A percentile compares a stretch with the other conserved stretches of the same genome.
These are phyloP conservation scores for Lentinula boryana DNA, from an alignment of 768 basidiomycete species.

Conservation along the genomic window DNA sequence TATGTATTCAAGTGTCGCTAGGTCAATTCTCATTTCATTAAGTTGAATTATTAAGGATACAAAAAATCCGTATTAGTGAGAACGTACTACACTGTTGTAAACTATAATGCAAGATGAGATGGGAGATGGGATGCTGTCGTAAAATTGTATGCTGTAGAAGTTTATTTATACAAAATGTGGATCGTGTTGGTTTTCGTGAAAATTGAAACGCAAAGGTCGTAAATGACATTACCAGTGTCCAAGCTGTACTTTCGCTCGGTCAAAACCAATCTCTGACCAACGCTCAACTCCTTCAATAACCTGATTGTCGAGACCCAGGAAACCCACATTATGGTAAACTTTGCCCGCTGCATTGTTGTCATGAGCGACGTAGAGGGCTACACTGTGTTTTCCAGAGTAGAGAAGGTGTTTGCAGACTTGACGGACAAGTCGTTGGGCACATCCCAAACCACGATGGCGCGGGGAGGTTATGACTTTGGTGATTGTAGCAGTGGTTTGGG, in stretches of 20 bases:
- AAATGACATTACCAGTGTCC: conserved; percentile 41
- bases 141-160: background rate
- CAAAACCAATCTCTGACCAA: conserved; percentile 54
- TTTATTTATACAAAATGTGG: too few species aligned
- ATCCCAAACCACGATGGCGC: conserved; percentile 33
- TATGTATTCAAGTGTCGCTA: background rate
- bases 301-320: conserved; percentile 28
- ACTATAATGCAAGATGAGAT: background rate
- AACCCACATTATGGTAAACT: conserved; percentile 45
- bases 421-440: conserved; percentile 41
- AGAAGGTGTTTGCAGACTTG: conserved; percentile 35
- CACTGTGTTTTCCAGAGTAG: conserved; percentile 21
- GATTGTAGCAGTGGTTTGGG: conserved; percentile 36
- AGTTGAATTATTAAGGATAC: too few species aligned
- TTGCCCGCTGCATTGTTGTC: conserved; percentile 31
- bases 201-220: background rate
- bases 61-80: too few species aligned
- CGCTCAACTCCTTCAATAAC: conserved; percentile 24
- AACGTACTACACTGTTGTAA: too few species aligned
- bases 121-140: background rate
- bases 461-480: conserved; percentile 49
- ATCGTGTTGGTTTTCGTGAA: too few species aligned
- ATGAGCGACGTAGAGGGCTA: conserved; percentile 49
- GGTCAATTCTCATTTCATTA: too few species aligned
- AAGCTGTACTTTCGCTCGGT: conserved; percentile 23